These are phyloP conservation scores for Fusarium sp. DNA, from an alignment of 2,329 filamentous ascomycete genomes.

Conservation along the genomic window DNA sequence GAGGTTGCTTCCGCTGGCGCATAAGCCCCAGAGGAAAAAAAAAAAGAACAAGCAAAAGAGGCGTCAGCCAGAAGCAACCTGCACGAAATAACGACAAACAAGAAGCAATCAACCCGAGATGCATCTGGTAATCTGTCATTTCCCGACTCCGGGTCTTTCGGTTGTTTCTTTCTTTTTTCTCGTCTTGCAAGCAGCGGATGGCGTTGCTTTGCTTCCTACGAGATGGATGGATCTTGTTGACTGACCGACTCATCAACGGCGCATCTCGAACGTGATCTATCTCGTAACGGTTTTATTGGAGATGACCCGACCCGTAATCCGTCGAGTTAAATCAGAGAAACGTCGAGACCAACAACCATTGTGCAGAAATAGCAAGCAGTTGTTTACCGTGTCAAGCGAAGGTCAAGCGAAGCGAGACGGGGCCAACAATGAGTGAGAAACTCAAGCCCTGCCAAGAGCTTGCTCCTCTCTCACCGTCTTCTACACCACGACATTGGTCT, in stretches of 20 bases:
- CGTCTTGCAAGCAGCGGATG: conserved; percentile 1
- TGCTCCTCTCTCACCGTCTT: not conserved
- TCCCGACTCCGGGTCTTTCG: not conserved
- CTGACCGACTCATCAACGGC: not conserved
- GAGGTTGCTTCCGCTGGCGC: not conserved
- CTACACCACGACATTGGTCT: not conserved
- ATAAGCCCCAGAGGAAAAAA: conserved; percentile 10
- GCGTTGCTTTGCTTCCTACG: conserved; percentile 12
- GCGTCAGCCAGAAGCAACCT: conserved; percentile 14
- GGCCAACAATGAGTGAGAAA: not conserved
- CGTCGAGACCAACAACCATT: not conserved
- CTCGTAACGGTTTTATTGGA: conserved; percentile 6
- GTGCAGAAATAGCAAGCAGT: not conserved
- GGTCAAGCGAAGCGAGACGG: not conserved
- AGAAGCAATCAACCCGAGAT: conserved; percentile 5
- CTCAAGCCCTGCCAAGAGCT: not conserved
- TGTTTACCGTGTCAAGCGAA: not conserved
- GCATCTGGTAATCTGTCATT: conserved; percentile 2
- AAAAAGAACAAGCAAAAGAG: conserved; percentile 22
- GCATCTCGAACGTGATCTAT: not conserved
- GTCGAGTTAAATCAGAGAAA: not conserved
- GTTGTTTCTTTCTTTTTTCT: conserved; percentile 4
- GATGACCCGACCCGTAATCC: not conserved
- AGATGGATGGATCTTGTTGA: not conserved
- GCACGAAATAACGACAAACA: conserved; percentile 20